A percentile compares a stretch with the other conserved stretches of the same genome.
phyloP scores from a whole-genome alignment of 352 stramenopile genomes.

The Pythium vanterpoolii region DNA sequence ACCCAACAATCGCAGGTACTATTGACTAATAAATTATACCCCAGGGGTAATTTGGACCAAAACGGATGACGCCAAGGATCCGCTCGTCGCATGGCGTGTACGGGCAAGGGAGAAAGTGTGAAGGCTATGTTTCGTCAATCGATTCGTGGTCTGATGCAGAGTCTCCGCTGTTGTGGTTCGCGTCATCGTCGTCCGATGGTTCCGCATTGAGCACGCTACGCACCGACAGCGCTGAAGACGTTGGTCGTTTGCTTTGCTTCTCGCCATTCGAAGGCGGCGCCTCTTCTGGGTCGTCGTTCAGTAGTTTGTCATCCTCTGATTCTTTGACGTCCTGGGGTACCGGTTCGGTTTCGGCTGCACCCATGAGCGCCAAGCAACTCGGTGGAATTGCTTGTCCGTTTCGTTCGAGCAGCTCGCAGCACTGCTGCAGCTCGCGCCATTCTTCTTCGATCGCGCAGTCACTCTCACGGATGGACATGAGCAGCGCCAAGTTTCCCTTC shows the following conservation, averaged over 20 bases:
- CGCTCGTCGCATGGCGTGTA: no score
- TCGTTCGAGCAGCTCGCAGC: constrained; percentile 28
- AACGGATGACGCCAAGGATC: neutral
- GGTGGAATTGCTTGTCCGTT: constrained; percentile 26
- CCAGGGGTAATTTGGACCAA: neutral
- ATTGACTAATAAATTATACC: constrained; percentile 11
- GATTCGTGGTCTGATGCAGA: neutral
- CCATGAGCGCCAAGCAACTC: constrained; percentile 32
- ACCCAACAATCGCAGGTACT: constrained; percentile 2
- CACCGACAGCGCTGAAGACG: constrained; percentile 6
- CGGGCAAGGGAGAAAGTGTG: neutral
- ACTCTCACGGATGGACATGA: constrained; percentile 49
- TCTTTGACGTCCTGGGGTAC: neutral
- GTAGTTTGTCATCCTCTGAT: neutral
- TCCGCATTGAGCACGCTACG: constrained; percentile 17
- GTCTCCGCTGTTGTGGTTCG: neutral
- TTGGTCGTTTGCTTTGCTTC: neutral
- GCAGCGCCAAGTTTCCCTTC: constrained; percentile 45
- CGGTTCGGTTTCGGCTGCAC: neutral
- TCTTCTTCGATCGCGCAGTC: constrained; percentile 36
- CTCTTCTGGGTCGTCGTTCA: neutral
- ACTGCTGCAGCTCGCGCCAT: constrained; percentile 26
- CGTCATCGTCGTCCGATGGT: neutral
- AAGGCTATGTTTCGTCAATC: neutral
- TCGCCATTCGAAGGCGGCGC: neutral